Evolutionary conservation across 2,329 filamentous ascomycete genomes (phyloP).

Genomic region (Hirsutella thompsonii): DNA sequence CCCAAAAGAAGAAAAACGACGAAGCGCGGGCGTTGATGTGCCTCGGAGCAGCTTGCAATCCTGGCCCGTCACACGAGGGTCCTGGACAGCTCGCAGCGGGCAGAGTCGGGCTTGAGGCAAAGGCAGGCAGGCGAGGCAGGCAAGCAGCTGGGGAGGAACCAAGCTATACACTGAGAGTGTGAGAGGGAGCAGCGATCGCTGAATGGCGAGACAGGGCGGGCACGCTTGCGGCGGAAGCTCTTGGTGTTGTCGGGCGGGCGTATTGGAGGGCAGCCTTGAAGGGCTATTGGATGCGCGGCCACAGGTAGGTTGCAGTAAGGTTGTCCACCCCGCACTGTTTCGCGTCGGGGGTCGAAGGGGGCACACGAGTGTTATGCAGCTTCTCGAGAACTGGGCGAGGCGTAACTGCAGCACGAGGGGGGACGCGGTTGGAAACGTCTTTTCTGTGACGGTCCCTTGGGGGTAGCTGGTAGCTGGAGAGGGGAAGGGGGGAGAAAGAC

Average conservation of each 20-base stretch:
- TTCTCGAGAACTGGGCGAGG: not conserved
- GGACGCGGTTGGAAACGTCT: no score
- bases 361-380: not conserved
- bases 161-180: not conserved
- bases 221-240: not conserved
- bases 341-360: not conserved
- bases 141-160: not conserved
- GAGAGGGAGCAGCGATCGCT: no score
- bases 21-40: not conserved
- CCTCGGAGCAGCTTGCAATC: not conserved
- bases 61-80: not conserved
- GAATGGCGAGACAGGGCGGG: not conserved
- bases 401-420: not conserved
- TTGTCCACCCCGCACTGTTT: conserved; percentile 11
- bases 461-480: no score
- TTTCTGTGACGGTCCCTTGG: no score
- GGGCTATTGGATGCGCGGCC: conserved; percentile 14
- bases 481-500: not conserved
- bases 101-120: not conserved
- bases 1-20: not conserved
- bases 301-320: conserved; percentile 8
- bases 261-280: conserved; percentile 16
- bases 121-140: conserved; percentile 1
- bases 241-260: conserved; percentile 2
- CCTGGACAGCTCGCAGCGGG: not conserved